Conservation (phyloP, 495 filamentous ascomycete species). For the Penicillium riverlandense region DNA sequence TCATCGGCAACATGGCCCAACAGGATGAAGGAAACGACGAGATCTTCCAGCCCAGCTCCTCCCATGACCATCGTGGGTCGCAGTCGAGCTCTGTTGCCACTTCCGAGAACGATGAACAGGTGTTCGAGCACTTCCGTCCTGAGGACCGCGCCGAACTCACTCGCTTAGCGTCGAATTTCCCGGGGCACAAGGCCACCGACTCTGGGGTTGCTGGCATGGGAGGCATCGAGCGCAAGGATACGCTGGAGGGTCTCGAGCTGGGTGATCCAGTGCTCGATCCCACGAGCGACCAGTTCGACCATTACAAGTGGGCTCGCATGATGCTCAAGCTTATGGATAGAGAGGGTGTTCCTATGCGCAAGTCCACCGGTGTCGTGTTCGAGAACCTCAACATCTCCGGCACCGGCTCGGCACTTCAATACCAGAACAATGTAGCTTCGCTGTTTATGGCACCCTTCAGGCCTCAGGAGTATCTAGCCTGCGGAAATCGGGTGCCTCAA, state of each 20-base stretch:
- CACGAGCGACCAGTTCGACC: constrained; percentile 46
- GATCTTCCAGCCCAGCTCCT: constrained; percentile 8
- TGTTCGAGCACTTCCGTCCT: constrained; percentile 29
- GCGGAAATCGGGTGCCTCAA: constrained; percentile 17
- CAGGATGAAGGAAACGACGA: constrained; percentile 6
- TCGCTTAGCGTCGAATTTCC: constrained; percentile 32
- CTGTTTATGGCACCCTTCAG: constrained; percentile 42
- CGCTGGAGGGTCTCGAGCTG: constrained; percentile 32
- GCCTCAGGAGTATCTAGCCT: constrained; percentile 35
- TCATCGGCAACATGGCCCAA: constrained; percentile 9
- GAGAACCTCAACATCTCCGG: constrained; percentile 48
- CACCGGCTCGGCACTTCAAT: constrained; percentile 45
- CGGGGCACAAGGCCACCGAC: constrained; percentile 18
- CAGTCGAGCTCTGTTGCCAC: constrained; percentile 11
- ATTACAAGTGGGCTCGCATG: constrained; percentile 51
- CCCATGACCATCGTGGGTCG: constrained; percentile 3
- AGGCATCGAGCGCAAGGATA: constrained; percentile 32
- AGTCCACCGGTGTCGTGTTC: constrained; percentile 39
- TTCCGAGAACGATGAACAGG: constrained; percentile 9
- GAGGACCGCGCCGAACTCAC: constrained; percentile 29
- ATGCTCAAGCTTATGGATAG: constrained; percentile 34
- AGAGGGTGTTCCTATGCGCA: constrained; percentile 31
- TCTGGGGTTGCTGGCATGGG: constrained; percentile 15
- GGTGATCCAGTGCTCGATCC: constrained; percentile 52
- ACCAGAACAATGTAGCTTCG: constrained; percentile 49